Conservation (phyloP, 345 rosid species). For the Euphorbia pulcherrima region DNA sequence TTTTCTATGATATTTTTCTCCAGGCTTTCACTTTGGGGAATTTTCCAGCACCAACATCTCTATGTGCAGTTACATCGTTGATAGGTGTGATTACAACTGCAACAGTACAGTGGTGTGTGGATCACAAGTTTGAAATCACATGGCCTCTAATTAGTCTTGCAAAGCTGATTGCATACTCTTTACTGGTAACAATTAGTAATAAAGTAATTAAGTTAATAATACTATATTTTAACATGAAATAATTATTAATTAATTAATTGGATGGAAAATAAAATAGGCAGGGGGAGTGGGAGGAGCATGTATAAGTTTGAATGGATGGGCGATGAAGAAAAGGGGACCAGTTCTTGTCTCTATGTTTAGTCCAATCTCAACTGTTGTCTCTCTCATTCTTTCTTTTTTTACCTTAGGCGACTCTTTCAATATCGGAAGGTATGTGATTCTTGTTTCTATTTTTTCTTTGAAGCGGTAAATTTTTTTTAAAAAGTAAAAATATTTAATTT, state of each 20-base stretch:
- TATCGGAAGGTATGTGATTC: conserved; percentile 74
- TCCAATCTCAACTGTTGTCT: conserved; percentile 65
- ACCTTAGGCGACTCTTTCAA: conserved; percentile 58
- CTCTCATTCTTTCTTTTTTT: conserved; percentile 53
- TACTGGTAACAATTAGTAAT: conserved; percentile 40
- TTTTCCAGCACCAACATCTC: conserved; percentile 87
- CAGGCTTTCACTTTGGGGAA: conserved; percentile 67
- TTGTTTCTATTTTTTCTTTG: too few relatives aligned
- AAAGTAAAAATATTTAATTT: too few relatives aligned
- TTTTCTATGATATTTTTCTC: too few relatives aligned
- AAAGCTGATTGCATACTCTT: conserved; percentile 43
- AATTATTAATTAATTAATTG: background rate
- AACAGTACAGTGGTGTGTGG: conserved; percentile 40
- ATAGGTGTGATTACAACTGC: conserved; percentile 64
- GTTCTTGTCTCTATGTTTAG: conserved; percentile 80
- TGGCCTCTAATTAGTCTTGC: conserved; percentile 37
- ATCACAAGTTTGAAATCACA: conserved; percentile 29
- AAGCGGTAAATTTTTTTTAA: too few relatives aligned
- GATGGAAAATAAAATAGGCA: conserved; percentile 36
- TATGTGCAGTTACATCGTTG: conserved; percentile 66
- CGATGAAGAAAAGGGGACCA: conserved; percentile 85
- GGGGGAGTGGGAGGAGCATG: conserved; percentile 64
- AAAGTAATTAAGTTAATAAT: background rate
- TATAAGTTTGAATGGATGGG: conserved; percentile 91
- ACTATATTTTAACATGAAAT: background rate